Base-by-base conservation (phyloP, 768 basidiomycete species). In the Boletus fagicola region DNA sequence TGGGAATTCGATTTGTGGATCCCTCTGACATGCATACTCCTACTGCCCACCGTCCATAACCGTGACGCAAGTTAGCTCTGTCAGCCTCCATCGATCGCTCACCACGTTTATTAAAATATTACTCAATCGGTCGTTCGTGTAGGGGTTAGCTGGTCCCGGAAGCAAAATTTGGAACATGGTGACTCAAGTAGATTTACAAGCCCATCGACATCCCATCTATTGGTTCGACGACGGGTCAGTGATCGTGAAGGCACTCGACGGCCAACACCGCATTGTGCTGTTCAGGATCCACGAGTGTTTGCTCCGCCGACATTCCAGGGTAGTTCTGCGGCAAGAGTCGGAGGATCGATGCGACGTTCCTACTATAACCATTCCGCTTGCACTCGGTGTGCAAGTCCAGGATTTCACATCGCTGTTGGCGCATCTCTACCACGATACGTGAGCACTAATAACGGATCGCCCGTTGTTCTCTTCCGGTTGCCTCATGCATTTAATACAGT, bases 151-250 rank as follows among this genome's bases (percentile, higher is more conserved):
- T 56, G 64, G 57, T 18, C 54, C 47, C 40, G 12, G 43, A 46
- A 38, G n/a, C 36, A 49, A 36, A 28, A 43, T 2, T 35, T 22
- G 47, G 36, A 30, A 18, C 40, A 60, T 53, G 45, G 15, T 18
- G 28, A 44, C 28, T 22, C 50, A 15, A 16, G 15, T 35, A n/a
- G 39, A 28, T 24, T 18, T 39, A 28, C 58, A 49, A 20, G 35
- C 18, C 16, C 53, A 53, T 22, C 71, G 61, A 43, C 83, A 87
- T 65, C 76, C 79, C 0, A 69, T 71, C 24, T 86, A 81, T 66
- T 89, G 86, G 86, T 83, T 88, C 60, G 76, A 83, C 35, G 87
- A 89, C 64, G 88, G 83, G 57, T 82, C 82, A 20, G 66, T 87
- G 13, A 69, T 85, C 31, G 65, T 89, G 36, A 73, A 73, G 57